Conservation (phyloP, 306 rosid species). For the Prunus padus region DNA sequence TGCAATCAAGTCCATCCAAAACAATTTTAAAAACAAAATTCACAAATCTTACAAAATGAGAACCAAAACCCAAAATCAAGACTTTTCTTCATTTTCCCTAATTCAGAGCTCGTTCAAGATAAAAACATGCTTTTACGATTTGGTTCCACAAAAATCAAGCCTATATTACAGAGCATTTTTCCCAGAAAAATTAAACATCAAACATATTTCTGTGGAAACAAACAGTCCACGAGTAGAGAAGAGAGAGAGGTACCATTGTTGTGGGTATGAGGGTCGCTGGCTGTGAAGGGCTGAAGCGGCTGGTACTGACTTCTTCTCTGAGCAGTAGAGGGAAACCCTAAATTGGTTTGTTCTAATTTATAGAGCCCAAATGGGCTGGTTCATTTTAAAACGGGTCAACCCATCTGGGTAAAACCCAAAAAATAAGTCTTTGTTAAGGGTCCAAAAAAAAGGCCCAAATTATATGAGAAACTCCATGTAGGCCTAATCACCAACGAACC, state of each 20-base stretch:
- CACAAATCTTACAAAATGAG: background rate
- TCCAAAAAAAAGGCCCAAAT: background rate
- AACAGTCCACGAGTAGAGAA: background rate
- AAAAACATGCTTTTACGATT: background rate
- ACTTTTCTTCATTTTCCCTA: background rate
- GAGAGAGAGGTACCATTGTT: slow-evolving; percentile 5
- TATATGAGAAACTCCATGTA: too few relatives aligned
- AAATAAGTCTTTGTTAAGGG: background rate
- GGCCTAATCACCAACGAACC: too few relatives aligned
- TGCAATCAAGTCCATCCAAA: background rate
- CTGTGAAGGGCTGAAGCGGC: slow-evolving; percentile 13
- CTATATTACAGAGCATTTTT: background rate
- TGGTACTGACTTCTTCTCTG: background rate
- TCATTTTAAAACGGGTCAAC: background rate
- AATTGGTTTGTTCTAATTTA: background rate
- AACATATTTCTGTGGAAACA: background rate
- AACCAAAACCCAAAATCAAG: background rate
- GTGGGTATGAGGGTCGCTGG: background rate
- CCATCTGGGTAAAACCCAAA: slow-evolving; percentile 42
- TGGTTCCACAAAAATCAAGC: background rate
- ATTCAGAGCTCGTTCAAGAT: background rate
- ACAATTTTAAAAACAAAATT: background rate
- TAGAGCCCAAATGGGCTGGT: slow-evolving; percentile 6
- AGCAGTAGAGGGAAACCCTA: slow-evolving; percentile 8
- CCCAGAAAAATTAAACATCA: background rate